Evolutionary conservation across 495 filamentous ascomycete genomes (phyloP), one percentile per base, ranked within the genome.

Genomic region (Tirmania nivea): DNA sequence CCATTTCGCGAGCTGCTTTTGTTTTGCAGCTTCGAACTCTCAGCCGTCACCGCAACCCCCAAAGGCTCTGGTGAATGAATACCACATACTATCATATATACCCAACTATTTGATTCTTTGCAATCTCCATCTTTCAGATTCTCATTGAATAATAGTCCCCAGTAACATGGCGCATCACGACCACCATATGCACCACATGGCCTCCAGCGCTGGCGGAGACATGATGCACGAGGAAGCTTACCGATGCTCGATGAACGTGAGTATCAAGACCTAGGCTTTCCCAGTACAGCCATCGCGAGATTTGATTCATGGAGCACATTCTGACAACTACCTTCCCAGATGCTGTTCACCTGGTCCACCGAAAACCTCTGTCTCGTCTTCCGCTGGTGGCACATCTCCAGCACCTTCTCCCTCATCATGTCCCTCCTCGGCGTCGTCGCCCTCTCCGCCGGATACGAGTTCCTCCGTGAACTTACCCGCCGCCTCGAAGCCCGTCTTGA

Each of bases 271-370:
- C 48, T 50, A 12, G 1, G 7, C 14, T 8, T 16, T 16, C 16
- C 21, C 48, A 50, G 10, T 50, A n/a, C 25, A 17, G 42, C 14
- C 3, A 47, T n/a, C 42, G 14, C 42, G 14, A 47, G 42, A 9
- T 19, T 19, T 8, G 10, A n/a, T 19, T 8, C 4, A 5, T 50
- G 48, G 1, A n/a, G n/a, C 6, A 20, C 11, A n/a, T 49, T 49
- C 25, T 31, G 25, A 50, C 1, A 65, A 14, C 39, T 45, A 19
- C 12, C 12, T 14, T 8, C 48, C 25, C 2, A 50, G 48, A 50
- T 50, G 89, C 77, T 95, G 35, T 97, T 97, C 68, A 97, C 86
- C 52, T 96, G 90, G 92, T 75, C 83, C 60, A 87, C 86, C 16
- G 72, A 76, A 48, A 78, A 95, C 67, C 83, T 97, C 55, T 97